phyloP scores from a whole-genome alignment of 2,329 filamentous ascomycete genomes.

The Clarireedia sp. region DNA sequence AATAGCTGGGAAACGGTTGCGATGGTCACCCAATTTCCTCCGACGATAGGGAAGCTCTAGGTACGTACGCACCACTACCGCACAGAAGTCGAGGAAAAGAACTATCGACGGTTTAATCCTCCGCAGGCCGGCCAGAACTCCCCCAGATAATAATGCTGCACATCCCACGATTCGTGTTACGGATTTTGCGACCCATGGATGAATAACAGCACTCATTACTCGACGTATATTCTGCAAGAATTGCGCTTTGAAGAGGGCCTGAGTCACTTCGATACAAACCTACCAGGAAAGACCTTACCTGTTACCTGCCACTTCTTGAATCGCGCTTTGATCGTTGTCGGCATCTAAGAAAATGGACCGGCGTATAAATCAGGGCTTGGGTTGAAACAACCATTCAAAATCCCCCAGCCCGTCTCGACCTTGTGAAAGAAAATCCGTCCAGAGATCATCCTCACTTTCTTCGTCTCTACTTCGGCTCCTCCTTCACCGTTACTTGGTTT shows the following conservation, averaged over 20 bases:
- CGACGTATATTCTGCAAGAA: not conserved
- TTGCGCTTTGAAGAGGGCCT: not conserved
- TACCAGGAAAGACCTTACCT: not conserved
- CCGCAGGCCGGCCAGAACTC: not conserved
- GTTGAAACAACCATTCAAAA: not conserved
- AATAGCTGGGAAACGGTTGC: too few relatives aligned
- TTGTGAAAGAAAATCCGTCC: not conserved
- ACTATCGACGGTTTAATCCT: not conserved
- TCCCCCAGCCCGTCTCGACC: not conserved
- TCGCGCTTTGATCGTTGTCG: not conserved
- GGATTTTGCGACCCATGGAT: not conserved
- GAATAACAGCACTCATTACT: not conserved
- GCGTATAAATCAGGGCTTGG: not conserved
- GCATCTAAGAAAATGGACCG: not conserved
- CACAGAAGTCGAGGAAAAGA: not conserved
- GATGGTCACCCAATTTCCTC: too few relatives aligned
- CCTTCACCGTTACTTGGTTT: not conserved
- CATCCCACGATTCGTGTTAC: not conserved
- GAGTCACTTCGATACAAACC: not conserved
- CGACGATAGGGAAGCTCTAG: too few relatives aligned
- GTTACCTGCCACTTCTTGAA: not conserved
- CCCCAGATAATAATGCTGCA: not conserved
- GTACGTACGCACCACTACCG: too few relatives aligned
- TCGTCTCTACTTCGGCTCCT: not conserved
- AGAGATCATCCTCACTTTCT: not conserved